Conservation (phyloP, 148 eudicot genomes). For the Cornus florida region DNA sequence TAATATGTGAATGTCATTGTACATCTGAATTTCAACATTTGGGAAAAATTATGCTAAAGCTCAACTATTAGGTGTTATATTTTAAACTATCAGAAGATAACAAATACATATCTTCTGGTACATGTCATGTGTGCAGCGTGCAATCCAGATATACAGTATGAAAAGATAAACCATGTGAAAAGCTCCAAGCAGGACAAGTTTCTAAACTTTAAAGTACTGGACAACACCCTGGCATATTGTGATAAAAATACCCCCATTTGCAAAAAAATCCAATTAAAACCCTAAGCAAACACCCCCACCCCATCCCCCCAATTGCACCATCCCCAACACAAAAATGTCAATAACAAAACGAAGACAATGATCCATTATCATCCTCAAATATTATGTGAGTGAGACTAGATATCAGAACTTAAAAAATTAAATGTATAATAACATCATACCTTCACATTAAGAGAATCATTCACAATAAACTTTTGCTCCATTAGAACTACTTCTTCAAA, state of each 20-base stretch:
- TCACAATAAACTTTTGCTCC: slow-evolving; percentile 91
- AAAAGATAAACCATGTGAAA: not conserved
- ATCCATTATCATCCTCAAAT: not conserved
- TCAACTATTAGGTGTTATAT: not conserved
- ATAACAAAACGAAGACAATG: not conserved
- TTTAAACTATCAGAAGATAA: not conserved
- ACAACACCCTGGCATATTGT: not conserved
- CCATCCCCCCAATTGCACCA: no score
- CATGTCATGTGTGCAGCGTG: no score
- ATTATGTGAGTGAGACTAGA: not conserved
- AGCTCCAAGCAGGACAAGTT: not conserved
- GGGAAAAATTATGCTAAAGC: not conserved
- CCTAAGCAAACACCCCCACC: no score
- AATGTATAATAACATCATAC: slow-evolving; percentile 28
- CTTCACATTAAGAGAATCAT: slow-evolving; percentile 75
- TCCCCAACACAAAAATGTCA: no score
- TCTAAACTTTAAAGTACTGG: not conserved
- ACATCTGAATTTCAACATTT: not conserved
- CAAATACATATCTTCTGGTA: not conserved
- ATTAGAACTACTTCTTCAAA: slow-evolving; percentile 86
- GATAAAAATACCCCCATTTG: not conserved
- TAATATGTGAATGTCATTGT: no score
- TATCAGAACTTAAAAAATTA: no score
- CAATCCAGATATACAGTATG: not conserved
- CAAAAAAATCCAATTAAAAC: no score